Evolutionary conservation across 306 rosid species (phyloP), one percentile per base, ranked within the genome.

Genomic region (Acacia acuminata): DNA sequence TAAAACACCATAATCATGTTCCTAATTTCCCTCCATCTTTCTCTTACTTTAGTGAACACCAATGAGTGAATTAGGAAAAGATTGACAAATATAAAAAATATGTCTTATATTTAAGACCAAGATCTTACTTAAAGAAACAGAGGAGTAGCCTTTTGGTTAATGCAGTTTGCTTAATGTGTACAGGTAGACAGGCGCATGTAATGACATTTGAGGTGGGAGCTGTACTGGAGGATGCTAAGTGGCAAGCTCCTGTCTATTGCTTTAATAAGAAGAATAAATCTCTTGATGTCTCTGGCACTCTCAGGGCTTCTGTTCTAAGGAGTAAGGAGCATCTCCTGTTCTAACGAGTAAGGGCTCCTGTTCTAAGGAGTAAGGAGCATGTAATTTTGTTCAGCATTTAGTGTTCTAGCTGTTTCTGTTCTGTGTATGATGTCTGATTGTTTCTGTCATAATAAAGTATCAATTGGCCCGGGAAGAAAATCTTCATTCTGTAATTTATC

Each of bases 201-300:
- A 93, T 93, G 94, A 93, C 97, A 65, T 96, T 93, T 89, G 97
- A 96, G 78, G 97, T 92, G 71, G 99, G 94, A 25, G 96, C 97
- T 2, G 94, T 79, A 80, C 92, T 96, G 48, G 94, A 88, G 60
- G 96, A 96, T 86, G 85, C 85, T 2, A 55, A 88, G 8, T 96
- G 99, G 99, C 99, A 96, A 82, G 97, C 98, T 81, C 98, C 98
- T 80, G 86, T 84, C 0, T 91, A 91, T 84, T 96, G 98, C 76
- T 72, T 72, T 47, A 74, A 72, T 70, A 60, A 72, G 42, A 25
- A 45, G 76, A 15, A 38, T 6, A 12, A n/a, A 6, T 75, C 68
- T 75, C 36, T 32, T 55, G 34, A 11, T 10, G 47, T 16, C 64
- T 6, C 64, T 27, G 17, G 38, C 77, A 30, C 27, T 47, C 10